A percentile compares a stretch with the other conserved stretches of the same genome.
These are phyloP conservation scores for Russula emetica DNA, from an alignment of 768 basidiomycete species.

Conservation along the genomic window DNA sequence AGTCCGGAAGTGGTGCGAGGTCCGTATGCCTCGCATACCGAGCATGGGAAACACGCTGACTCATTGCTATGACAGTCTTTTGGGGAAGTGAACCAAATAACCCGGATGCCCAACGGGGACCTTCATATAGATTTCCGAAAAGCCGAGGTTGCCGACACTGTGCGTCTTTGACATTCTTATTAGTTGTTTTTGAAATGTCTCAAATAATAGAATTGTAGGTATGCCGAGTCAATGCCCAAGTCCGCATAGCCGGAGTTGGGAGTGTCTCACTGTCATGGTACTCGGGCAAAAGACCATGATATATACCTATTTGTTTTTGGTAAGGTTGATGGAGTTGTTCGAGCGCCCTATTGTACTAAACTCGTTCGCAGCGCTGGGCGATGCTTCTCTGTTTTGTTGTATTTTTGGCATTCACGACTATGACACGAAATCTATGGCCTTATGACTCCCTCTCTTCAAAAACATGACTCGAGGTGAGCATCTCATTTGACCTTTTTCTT, in stretches of 20 bases:
- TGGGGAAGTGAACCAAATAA: conserved; percentile 70
- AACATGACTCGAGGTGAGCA: conserved; percentile 9
- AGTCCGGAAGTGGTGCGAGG: conserved; percentile 73
- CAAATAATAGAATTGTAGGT: conserved; percentile 43
- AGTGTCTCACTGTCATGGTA: conserved; percentile 77
- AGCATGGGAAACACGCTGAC: conserved; percentile 25
- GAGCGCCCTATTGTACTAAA: neutral
- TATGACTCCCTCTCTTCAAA: conserved; percentile 12
- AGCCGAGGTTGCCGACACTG: conserved; percentile 76
- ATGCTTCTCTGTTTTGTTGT: conserved; percentile 16
- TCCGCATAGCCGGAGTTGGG: conserved; percentile 69
- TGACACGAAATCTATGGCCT: conserved; percentile 24
- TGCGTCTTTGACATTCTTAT: conserved; percentile 36
- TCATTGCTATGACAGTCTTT: conserved; percentile 37
- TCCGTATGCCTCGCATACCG: conserved; percentile 33
- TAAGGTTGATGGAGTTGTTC: neutral
- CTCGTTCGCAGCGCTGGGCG: conserved; percentile 11
- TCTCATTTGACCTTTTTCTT: neutral
- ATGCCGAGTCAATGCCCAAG: conserved; percentile 72
- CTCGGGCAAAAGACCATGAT: conserved; percentile 46
- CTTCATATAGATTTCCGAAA: conserved; percentile 71
- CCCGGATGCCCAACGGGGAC: conserved; percentile 70
- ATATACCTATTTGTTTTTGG: conserved; percentile 1
- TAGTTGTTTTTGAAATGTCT: conserved; percentile 8
- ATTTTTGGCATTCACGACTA: conserved; percentile 24